These are phyloP conservation scores for Neurospora sp. DNA, from an alignment of 495 filamentous ascomycete genomes.

Conservation along the genomic window DNA sequence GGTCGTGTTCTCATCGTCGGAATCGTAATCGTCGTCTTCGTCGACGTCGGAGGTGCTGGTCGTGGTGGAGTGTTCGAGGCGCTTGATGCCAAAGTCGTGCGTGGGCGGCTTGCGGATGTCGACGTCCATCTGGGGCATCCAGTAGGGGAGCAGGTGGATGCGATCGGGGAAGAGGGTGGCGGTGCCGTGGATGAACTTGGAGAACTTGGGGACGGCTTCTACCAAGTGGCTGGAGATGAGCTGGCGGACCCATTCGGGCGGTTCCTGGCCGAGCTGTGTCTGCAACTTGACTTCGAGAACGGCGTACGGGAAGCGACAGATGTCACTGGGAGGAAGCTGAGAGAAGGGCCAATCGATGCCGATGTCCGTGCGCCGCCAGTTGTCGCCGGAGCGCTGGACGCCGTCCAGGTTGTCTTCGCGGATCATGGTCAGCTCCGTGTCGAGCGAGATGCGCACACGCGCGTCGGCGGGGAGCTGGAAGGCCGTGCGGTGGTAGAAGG, in stretches of 20 bases:
- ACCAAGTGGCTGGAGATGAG: conserved; percentile 88
- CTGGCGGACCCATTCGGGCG: conserved; percentile 91
- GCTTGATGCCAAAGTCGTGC: conserved; percentile 79
- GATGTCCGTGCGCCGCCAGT: conserved; percentile 97
- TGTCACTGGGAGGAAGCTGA: conserved; percentile 73
- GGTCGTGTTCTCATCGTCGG: conserved; percentile 37
- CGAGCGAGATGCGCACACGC: conserved; percentile 89
- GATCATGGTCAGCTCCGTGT: conserved; percentile 89
- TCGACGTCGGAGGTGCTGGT: conserved; percentile 70
- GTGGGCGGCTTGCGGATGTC: conserved; percentile 91
- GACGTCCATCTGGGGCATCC: conserved; percentile 96
- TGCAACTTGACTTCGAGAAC: conserved; percentile 96
- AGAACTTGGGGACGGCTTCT: conserved; percentile 97
- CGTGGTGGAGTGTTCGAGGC: conserved; percentile 61
- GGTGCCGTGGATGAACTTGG: conserved; percentile 96
- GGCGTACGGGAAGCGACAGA: conserved; percentile 90
- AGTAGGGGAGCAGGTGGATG: conserved; percentile 89
- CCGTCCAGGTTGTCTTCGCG: conserved; percentile 94
- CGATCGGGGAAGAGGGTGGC: conserved; percentile 77
- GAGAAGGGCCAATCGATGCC: conserved; percentile 93
- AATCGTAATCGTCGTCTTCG: conserved; percentile 49
- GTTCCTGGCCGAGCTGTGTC: conserved; percentile 93
- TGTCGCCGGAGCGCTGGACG: conserved; percentile 60
- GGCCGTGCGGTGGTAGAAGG: conserved; percentile 95
- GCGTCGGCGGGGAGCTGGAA: conserved; percentile 97